Percentiles rank a stretch among this genome's conserved stretches.
Evolutionary conservation across 176 grass and related monocot species (phyloP).

Genomic region (Alopecurus myosuroides): DNA sequence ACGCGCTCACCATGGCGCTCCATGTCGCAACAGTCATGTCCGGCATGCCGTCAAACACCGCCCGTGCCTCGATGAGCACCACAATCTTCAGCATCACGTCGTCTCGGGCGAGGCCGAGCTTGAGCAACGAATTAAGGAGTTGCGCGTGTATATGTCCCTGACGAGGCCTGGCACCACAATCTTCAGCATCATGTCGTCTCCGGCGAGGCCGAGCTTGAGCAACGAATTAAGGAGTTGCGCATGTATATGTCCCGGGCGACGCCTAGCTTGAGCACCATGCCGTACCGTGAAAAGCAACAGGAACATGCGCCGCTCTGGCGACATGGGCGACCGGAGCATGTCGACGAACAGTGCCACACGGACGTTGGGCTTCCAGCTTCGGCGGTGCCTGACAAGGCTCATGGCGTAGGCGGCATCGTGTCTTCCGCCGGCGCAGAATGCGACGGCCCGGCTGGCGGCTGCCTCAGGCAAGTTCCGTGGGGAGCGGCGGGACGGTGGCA

Average conservation of each 20-base stretch:
- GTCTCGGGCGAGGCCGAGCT: too few relatives aligned
- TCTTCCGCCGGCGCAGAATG: constrained; percentile 41
- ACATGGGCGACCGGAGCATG: constrained; percentile 37
- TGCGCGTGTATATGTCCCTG: constrained; percentile 72
- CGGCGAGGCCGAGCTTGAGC: too few relatives aligned
- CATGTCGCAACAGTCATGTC: constrained; percentile 45
- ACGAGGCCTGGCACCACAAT: too few relatives aligned
- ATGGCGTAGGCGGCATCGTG: constrained; percentile 37
- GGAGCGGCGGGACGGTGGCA: too few relatives aligned
- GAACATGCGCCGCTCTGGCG: constrained; percentile 43
- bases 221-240: constrained; percentile 61
- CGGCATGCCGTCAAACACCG: constrained; percentile 62
- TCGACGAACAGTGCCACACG: constrained; percentile 49
- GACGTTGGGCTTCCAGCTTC: constrained; percentile 45
- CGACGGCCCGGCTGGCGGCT: constrained; percentile 54
- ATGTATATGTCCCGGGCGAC: constrained; percentile 40
- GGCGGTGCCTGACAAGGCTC: constrained; percentile 48
- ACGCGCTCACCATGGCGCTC: constrained; percentile 80
- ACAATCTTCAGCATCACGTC: too few relatives aligned
- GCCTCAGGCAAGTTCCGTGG: too few relatives aligned
- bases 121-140: constrained; percentile 60
- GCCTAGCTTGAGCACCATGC: constrained; percentile 71
- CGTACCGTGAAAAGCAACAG: constrained; percentile 42
- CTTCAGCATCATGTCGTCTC: too few relatives aligned
- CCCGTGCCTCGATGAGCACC: constrained; percentile 36